Base-by-base conservation (phyloP, 2,329 filamentous ascomycete species). In the Elsinoe arachidis region DNA sequence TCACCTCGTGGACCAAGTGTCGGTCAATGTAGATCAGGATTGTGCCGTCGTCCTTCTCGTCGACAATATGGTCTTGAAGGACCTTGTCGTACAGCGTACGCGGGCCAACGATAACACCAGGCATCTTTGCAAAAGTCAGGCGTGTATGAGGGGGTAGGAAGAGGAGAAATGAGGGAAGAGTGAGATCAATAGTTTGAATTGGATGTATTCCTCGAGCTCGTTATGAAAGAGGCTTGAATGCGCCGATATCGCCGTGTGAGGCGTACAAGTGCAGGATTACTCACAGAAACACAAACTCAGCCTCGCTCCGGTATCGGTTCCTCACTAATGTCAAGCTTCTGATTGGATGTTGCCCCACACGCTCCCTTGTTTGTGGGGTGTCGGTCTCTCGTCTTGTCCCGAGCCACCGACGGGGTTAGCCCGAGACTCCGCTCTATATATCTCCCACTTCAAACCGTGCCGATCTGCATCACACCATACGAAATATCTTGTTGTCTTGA, bases 1-100 rank as follows among this genome's bases (percentile, higher is more conserved):
- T 99, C 71, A 99, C 93, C 79, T 99, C 93, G 72, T 99, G 93
- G 61, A 97, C 91, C 61, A 99, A 81, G 79, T 99, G 93, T 73
- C 93, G 83, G 76, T 95, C 90, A 70, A 97, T 97, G 73, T 97
- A 97, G 59, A 97, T 80, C 63, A 96, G 78, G 67, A 95, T 79
- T 59, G 91, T 96, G 74, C 92, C 92, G 34, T 97, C 92, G 57
- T 90, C 83, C 80, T 91, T 89, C 82, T 95, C 88, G 69, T 96
- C 89, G 69, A 99, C 91, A 67, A 97, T 86, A 73, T 99, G 93
- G 76, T 86, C 86, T 67, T 89, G 83, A 68, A 97, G 87, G 74
- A 97, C 91, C 84, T 97, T 97, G 81, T 97, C 92, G 77, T 97
- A 97, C 69, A 96, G 81, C 66, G 91, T 96, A 74, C 85, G 61